phyloP scores from a whole-genome alignment of 768 basidiomycete species.

The Tylopilus subfusipes region DNA sequence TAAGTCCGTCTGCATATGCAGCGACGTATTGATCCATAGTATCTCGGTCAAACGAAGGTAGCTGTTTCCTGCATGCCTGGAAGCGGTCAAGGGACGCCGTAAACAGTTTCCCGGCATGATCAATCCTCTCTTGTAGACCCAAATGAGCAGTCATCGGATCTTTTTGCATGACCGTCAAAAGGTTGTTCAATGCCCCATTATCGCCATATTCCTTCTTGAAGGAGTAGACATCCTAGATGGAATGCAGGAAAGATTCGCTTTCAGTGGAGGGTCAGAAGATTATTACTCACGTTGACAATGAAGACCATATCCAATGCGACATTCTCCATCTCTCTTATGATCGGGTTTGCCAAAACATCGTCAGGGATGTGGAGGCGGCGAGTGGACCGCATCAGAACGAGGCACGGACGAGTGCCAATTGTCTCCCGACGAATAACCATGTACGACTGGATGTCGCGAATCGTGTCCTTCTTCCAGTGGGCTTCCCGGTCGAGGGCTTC shows the following conservation, averaged over 20 bases:
- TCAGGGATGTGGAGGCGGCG: constrained; percentile 26
- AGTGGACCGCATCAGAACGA: constrained; percentile 29
- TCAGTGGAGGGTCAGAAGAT: neutral
- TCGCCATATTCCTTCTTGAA: constrained; percentile 30
- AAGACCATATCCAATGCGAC: constrained; percentile 26
- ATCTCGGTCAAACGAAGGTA: constrained; percentile 19
- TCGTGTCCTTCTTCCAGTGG: constrained; percentile 7
- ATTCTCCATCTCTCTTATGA: constrained; percentile 28
- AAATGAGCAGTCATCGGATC: constrained; percentile 23
- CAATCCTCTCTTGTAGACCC: constrained; percentile 23
- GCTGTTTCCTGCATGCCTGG: constrained; percentile 13
- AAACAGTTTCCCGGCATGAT: constrained; percentile 21
- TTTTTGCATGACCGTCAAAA: constrained; percentile 26
- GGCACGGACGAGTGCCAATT: constrained; percentile 27
- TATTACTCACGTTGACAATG: constrained; percentile 21
- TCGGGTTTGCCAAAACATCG: constrained; percentile 18
- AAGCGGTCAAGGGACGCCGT: constrained; percentile 21
- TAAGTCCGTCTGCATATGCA: constrained; percentile 25
- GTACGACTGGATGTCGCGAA: constrained; percentile 24
- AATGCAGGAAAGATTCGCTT: neutral
- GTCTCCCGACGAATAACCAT: constrained; percentile 29
- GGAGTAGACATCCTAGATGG: constrained; percentile 26
- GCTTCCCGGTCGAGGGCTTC: constrained; percentile 29
- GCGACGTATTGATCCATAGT: constrained; percentile 18
- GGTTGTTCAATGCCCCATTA: constrained; percentile 28